Percentiles rank a stretch among this genome's conserved stretches.
Conservation (phyloP, 495 filamentous ascomycete species). For the Paragyromitra xinjiangensis region DNA sequence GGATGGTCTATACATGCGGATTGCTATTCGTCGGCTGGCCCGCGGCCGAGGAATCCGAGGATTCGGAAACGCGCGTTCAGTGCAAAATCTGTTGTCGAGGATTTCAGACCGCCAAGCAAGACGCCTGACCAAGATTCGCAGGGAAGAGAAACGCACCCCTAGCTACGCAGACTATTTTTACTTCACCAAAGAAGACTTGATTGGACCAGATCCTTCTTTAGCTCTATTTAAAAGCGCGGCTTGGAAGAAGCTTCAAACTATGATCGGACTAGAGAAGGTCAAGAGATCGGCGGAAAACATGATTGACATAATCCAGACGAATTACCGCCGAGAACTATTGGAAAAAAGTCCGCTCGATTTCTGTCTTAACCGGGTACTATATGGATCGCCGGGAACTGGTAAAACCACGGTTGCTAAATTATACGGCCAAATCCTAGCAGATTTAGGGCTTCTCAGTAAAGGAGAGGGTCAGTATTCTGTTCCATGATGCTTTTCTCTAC, state of each 20-base stretch:
- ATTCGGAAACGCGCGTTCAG: slow-evolving; percentile 71
- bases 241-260: slow-evolving; percentile 66
- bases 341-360: slow-evolving; percentile 64
- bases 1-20: slow-evolving; percentile 67
- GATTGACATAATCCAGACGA: slow-evolving; percentile 64
- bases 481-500: slow-evolving; percentile 21
- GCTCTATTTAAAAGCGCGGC: slow-evolving; percentile 61
- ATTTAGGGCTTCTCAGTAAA: slow-evolving; percentile 69
- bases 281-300: slow-evolving; percentile 66
- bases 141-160: slow-evolving; percentile 9
- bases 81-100: slow-evolving; percentile 65
- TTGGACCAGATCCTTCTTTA: slow-evolving; percentile 68
- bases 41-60: slow-evolving; percentile 64
- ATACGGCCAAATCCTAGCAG: slow-evolving; percentile 71
- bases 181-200: slow-evolving; percentile 66
- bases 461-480: slow-evolving; percentile 66
- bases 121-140: slow-evolving; percentile 62
- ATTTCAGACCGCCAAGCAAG: slow-evolving; percentile 67
- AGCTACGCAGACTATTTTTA: slow-evolving; percentile 57
- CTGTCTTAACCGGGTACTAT: slow-evolving; percentile 74
- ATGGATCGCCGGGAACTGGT: slow-evolving; percentile 76
- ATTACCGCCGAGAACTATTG: slow-evolving; percentile 66
- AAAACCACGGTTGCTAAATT: slow-evolving; percentile 81
- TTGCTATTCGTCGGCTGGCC: slow-evolving; percentile 67
- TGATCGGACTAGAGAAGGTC: slow-evolving; percentile 68